Evolutionary conservation across 2,329 filamentous ascomycete species (phyloP).

Genomic region (Fusarium sp.): DNA sequence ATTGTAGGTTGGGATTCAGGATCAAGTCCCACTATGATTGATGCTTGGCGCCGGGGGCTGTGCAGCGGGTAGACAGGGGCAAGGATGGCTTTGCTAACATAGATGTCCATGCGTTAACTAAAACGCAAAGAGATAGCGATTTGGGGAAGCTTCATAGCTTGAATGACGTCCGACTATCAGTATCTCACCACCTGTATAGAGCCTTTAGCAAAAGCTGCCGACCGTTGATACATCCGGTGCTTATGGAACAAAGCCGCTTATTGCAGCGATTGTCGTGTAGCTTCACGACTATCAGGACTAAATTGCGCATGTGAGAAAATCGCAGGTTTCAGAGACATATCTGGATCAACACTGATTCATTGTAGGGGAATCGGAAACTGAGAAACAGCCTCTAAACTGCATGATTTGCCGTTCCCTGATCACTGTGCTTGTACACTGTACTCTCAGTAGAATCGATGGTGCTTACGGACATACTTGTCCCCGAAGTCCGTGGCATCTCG

Average conservation of each 20-base stretch:
- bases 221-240: conserved; percentile 29
- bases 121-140: conserved; percentile 26
- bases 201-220: conserved; percentile 12
- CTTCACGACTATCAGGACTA: not conserved
- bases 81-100: conserved; percentile 37
- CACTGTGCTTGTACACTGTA: conserved; percentile 23
- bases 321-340: conserved; percentile 6
- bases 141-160: conserved; percentile 37
- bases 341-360: not conserved
- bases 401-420: conserved; percentile 9
- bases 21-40: conserved; percentile 37
- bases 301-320: not conserved
- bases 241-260: conserved; percentile 23
- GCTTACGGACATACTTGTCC: conserved; percentile 42
- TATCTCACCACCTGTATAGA: conserved; percentile 19
- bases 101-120: conserved; percentile 23
- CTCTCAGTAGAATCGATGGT: conserved; percentile 3
- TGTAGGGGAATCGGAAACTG: conserved; percentile 9
- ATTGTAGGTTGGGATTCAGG: conserved; percentile 41
- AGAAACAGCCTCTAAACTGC: conserved; percentile 12
- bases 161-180: conserved; percentile 32
- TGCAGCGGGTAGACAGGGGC: conserved; percentile 47
- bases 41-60: conserved; percentile 48
- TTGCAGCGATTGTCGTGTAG: not conserved
- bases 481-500: conserved; percentile 18